Percentiles rank a stretch among this genome's conserved stretches.
Evolutionary conservation across 2,329 filamentous ascomycete species (phyloP).

Genomic region (Chrysoporthe puriensis): DNA sequence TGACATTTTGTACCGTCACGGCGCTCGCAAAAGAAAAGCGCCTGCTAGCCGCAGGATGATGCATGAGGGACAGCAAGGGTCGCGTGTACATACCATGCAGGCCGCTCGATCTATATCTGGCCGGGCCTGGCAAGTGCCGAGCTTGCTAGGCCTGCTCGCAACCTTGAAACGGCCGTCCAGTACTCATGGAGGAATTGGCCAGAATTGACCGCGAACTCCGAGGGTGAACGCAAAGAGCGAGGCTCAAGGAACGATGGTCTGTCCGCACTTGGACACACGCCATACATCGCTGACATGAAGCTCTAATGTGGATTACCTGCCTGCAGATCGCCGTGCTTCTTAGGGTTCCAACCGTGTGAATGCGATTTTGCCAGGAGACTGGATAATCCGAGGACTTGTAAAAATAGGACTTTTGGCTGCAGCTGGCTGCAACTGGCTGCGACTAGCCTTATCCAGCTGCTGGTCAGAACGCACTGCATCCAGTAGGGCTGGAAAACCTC

Average conservation of each 20-base stretch:
- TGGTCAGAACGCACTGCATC: constrained; percentile 12
- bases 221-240: not conserved
- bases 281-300: not conserved
- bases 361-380: not conserved
- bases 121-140: not conserved
- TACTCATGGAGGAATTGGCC: not conserved
- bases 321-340: not conserved
- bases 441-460: constrained; percentile 9
- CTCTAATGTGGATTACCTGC: constrained; percentile 1
- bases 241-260: not conserved
- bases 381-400: constrained; percentile 17
- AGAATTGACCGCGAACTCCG: not conserved
- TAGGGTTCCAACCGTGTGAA: not conserved
- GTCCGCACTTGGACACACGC: not conserved
- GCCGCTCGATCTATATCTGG: not conserved
- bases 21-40: not conserved
- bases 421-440: not conserved
- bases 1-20: constrained; percentile 10
- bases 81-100: constrained; percentile 21
- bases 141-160: not conserved
- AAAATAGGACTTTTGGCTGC: constrained; percentile 26
- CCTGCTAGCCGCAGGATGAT: constrained; percentile 19
- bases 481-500: constrained; percentile 10
- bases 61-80: constrained; percentile 14
- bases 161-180: not conserved